Percentiles rank a stretch among this genome's conserved stretches.
These are phyloP conservation scores for Kazachstania kunashirensis DNA, from an alignment of 805 yeast genomes.

Conservation along the genomic window DNA sequence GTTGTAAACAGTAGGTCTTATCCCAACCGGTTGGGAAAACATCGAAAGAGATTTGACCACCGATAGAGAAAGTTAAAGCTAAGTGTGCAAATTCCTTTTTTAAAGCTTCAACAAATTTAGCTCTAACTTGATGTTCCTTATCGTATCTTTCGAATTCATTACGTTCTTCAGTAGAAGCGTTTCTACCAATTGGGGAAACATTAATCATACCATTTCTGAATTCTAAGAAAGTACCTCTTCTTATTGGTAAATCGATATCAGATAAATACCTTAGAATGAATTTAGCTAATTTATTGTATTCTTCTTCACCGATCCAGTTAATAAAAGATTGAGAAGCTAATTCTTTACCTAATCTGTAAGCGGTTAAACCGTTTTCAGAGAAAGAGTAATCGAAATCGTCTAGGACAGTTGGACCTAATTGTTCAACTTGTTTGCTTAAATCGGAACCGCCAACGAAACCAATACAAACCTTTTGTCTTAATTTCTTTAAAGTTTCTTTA, in stretches of 20 bases:
- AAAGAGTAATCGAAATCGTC: conserved; percentile 88
- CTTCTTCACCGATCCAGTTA: conserved; percentile 89
- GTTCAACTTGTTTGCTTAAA: conserved; percentile 89
- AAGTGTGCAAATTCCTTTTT: conserved; percentile 73
- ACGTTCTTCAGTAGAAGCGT: conserved; percentile 91
- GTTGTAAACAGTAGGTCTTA: conserved; percentile 94
- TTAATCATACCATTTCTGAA: conserved; percentile 99
- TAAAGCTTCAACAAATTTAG: conserved; percentile 73
- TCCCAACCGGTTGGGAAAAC: conserved; percentile 99
- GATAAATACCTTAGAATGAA: conserved; percentile 80
- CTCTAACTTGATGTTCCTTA: conserved; percentile 70
- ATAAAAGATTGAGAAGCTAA: conserved; percentile 92
- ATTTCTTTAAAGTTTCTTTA: conserved; percentile 54
- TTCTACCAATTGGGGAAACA: conserved; percentile 97
- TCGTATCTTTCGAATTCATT: conserved; percentile 84
- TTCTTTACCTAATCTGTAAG: conserved; percentile 82
- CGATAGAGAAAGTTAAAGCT: conserved; percentile 90
- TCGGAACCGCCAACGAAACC: conserved; percentile 99
- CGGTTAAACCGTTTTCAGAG: conserved; percentile 96
- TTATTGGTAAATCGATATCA: conserved; percentile 80
- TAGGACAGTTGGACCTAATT: conserved; percentile 73
- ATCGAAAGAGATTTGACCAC: conserved; percentile 98
- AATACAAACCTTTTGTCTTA: conserved; percentile 86
- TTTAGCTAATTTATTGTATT: conserved; percentile 80
- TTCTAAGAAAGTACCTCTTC: conserved; percentile 98